Evolutionary conservation across 2,329 filamentous ascomycete genomes (phyloP).

Genomic region (Paramyrothecium sp.): DNA sequence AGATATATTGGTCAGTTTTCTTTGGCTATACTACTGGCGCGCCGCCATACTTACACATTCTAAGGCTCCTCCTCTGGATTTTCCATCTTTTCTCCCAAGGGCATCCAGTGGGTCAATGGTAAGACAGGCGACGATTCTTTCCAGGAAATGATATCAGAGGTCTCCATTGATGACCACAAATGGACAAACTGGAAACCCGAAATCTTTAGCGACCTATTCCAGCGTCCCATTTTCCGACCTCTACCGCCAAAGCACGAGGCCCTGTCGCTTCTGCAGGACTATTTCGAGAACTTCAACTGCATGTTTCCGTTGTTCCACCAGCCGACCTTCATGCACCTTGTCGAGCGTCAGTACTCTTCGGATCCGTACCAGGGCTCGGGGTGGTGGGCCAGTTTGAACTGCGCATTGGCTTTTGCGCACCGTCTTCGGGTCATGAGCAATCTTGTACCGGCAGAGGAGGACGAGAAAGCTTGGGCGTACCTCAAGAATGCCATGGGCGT

Average conservation of each 20-base stretch:
- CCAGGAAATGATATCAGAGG: slow-evolving; percentile 88
- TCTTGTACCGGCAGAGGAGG: slow-evolving; percentile 83
- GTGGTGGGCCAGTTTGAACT: slow-evolving; percentile 98
- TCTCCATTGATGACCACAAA: slow-evolving; percentile 90
- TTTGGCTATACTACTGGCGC: not conserved
- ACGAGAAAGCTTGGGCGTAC: slow-evolving; percentile 92
- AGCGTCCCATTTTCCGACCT: slow-evolving; percentile 77
- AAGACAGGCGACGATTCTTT: slow-evolving; percentile 97
- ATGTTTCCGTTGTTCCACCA: slow-evolving; percentile 98
- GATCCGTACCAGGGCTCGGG: slow-evolving; percentile 94
- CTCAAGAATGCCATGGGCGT: slow-evolving; percentile 96
- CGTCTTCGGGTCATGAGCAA: slow-evolving; percentile 94
- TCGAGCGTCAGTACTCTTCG: slow-evolving; percentile 88
- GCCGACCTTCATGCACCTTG: slow-evolving; percentile 96
- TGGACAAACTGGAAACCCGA: slow-evolving; percentile 99
- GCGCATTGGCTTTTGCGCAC: slow-evolving; percentile 89
- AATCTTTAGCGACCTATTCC: slow-evolving; percentile 90
- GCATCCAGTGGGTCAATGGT: slow-evolving; percentile 97
- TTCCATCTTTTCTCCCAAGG: slow-evolving; percentile 97
- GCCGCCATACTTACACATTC: slow-evolving; percentile 8
- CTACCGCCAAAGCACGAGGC: slow-evolving; percentile 86
- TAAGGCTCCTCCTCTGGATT: slow-evolving; percentile 93
- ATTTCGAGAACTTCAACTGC: slow-evolving; percentile 98
- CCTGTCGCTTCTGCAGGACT: slow-evolving; percentile 84
- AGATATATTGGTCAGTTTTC: slow-evolving; percentile 78